phyloP scores from a whole-genome alignment of 371 early-diverging fungal genomes.

The Syncephalastrum contaminatum region DNA sequence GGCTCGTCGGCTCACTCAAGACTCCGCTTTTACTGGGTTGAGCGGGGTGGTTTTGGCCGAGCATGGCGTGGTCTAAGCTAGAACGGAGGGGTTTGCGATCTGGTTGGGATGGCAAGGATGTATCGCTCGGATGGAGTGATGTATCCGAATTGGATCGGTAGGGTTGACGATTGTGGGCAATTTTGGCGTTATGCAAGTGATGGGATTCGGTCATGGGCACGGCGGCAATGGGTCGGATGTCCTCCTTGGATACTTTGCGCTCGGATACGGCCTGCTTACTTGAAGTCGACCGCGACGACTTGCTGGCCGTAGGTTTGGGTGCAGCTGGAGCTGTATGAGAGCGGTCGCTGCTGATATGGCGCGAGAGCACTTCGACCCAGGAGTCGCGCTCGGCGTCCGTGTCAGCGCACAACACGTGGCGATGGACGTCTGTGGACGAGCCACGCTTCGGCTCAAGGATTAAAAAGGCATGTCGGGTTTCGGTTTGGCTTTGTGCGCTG shows the following conservation, averaged over 20 bases:
- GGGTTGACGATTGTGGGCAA: conserved; percentile 8
- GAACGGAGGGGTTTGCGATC: conserved; percentile 16
- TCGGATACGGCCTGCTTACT: background rate
- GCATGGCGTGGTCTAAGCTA: conserved; percentile 17
- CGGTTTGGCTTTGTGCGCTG: conserved; percentile 5
- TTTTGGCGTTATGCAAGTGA: background rate
- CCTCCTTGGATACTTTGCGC: conserved; percentile 8
- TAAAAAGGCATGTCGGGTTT: conserved; percentile 68
- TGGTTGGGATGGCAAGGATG: background rate
- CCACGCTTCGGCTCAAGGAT: conserved; percentile 64
- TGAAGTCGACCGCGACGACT: background rate
- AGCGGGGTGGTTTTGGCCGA: background rate
- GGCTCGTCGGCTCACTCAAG: background rate
- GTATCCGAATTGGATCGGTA: conserved; percentile 26
- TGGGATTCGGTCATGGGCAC: conserved; percentile 10
- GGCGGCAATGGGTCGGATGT: conserved; percentile 15
- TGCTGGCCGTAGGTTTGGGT: background rate
- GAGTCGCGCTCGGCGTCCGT: conserved; percentile 83
- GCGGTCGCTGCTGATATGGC: conserved; percentile 20
- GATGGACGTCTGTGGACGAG: conserved; percentile 50
- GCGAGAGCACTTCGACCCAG: conserved; percentile 72
- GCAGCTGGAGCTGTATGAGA: background rate
- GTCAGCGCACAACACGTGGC: conserved; percentile 84
- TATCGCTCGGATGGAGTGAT: conserved; percentile 13
- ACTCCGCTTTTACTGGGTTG: background rate